Conservation (phyloP, 2,329 filamentous ascomycete genomes). For the Claviceps fusiformis region DNA sequence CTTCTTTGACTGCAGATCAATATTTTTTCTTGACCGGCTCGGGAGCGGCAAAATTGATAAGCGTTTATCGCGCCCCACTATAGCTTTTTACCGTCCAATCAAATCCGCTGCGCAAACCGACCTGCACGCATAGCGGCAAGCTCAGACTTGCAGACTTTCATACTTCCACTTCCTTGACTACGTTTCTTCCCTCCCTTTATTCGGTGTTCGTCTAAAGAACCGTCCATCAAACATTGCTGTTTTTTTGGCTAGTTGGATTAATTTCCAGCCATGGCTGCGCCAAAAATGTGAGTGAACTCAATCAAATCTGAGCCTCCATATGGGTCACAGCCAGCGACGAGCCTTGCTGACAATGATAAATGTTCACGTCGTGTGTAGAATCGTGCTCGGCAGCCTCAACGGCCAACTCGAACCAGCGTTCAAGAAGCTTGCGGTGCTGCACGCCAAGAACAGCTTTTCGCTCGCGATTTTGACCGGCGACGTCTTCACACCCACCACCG, state of each 20-base stretch:
- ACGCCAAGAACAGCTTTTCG: constrained; percentile 77
- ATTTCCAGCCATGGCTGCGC: constrained; percentile 25
- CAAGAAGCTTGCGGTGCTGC: constrained; percentile 64
- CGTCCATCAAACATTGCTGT: not conserved
- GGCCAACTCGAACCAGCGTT: constrained; percentile 67
- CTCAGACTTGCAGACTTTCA: not conserved
- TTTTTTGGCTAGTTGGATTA: not conserved
- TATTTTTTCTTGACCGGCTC: constrained; percentile 20
- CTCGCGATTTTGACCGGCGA: constrained; percentile 78
- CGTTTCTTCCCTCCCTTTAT: not conserved
- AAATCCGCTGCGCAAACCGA: constrained; percentile 16
- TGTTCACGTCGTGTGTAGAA: constrained; percentile 27
- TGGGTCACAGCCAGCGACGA: not conserved
- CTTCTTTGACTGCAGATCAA: constrained; percentile 12
- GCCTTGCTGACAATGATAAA: not conserved
- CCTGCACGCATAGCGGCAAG: not conserved
- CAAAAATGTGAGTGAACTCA: constrained; percentile 32
- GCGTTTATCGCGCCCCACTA: constrained; percentile 5
- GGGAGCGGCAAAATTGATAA: constrained; percentile 24
- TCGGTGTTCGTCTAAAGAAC: constrained; percentile 8
- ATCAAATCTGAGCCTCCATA: not conserved
- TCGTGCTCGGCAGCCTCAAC: constrained; percentile 72
- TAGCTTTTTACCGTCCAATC: constrained; percentile 16
- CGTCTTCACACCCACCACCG: constrained; percentile 53
- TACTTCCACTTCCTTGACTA: not conserved